Percentiles rank a stretch among this genome's conserved stretches.
Conservation (phyloP, 768 basidiomycete species). For the Amanita jacksonii region DNA sequence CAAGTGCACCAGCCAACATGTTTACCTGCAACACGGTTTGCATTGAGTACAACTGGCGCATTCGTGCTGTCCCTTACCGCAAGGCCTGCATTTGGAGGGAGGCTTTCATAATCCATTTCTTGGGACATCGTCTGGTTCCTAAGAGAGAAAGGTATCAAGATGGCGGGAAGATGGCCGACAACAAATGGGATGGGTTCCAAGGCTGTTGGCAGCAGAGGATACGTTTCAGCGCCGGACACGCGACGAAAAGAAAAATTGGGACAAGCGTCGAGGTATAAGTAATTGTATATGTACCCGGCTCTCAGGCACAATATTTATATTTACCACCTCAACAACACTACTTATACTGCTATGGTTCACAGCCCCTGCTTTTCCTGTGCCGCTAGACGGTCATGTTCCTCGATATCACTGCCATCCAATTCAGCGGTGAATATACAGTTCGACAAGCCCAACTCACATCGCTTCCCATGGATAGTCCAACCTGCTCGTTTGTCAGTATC, state of each 20-base stretch:
- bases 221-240: too few species aligned
- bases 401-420: slow-evolving; percentile 50
- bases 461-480: slow-evolving; percentile 82
- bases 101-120: slow-evolving; percentile 39
- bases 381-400: slow-evolving; percentile 64
- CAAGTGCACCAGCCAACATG: slow-evolving; percentile 95
- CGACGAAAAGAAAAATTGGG: slow-evolving; percentile 5
- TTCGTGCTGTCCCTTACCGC: slow-evolving; percentile 30
- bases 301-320: too few species aligned
- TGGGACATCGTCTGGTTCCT: slow-evolving; percentile 22
- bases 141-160: background rate
- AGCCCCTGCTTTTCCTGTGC: slow-evolving; percentile 23
- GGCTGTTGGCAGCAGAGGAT: slow-evolving; percentile 5
- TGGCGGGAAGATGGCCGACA: too few species aligned
- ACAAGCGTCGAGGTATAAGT: background rate
- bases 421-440: background rate
- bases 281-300: too few species aligned
- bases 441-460: slow-evolving; percentile 30
- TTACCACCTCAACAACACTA: too few species aligned
- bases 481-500: slow-evolving; percentile 29
- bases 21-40: slow-evolving; percentile 53
- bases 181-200: too few species aligned
- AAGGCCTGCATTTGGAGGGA: slow-evolving; percentile 70
- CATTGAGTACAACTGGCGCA: slow-evolving; percentile 9
- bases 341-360: slow-evolving; percentile 9